Conservation (phyloP, 2,329 filamentous ascomycete genomes). For the Xylariomycetidae sp. region DNA sequence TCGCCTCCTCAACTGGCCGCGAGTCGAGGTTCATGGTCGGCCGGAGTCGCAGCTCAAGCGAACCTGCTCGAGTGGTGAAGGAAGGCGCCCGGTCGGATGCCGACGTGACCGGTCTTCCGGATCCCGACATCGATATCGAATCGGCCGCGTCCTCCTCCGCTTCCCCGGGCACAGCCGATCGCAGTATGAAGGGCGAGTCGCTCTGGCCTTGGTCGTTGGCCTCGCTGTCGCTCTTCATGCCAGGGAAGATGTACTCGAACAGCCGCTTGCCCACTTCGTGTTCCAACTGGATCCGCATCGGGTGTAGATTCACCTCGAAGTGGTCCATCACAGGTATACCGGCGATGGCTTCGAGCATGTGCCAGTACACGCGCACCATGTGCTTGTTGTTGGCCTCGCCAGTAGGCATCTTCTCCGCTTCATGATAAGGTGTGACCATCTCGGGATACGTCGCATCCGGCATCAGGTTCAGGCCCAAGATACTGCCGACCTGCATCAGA, state of each 20-base stretch:
- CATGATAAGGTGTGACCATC: conserved; percentile 86
- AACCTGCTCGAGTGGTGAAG: conserved; percentile 60
- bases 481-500: conserved; percentile 77
- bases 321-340: conserved; percentile 96
- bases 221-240: conserved; percentile 51
- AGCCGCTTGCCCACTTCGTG: conserved; percentile 86
- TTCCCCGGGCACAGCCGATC: conserved; percentile 36
- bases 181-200: conserved; percentile 55
- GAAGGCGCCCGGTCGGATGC: conserved; percentile 42
- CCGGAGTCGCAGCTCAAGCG: conserved; percentile 73
- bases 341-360: conserved; percentile 96
- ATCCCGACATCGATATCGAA: conserved; percentile 31
- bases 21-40: conserved; percentile 66
- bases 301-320: conserved; percentile 91
- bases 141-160: conserved; percentile 42
- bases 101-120: conserved; percentile 31
- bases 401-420: conserved; percentile 51
- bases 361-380: conserved; percentile 93
- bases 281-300: conserved; percentile 89
- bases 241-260: conserved; percentile 97
- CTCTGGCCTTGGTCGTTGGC: conserved; percentile 40
- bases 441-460: conserved; percentile 89
- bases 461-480: conserved; percentile 84
- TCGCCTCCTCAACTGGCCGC: conserved; percentile 26
- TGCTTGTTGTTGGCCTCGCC: conserved; percentile 58